Evolutionary conservation across 345 rosid species (phyloP).

Genomic region (Noccaea caerulescens): DNA sequence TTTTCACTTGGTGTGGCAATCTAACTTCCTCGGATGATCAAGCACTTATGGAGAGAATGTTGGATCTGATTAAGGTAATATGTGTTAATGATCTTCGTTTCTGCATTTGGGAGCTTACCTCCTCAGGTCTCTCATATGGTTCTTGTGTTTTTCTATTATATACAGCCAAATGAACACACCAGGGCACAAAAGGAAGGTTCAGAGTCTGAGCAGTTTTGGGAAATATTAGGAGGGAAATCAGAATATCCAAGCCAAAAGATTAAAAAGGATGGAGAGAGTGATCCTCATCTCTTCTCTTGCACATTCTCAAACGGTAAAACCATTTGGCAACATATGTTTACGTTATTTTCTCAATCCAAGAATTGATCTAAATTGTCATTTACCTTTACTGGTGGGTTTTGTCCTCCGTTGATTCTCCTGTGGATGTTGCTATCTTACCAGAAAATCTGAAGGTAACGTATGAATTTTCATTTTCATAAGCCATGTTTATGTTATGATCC

Average conservation of each 20-base stretch:
- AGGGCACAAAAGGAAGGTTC: slow-evolving; percentile 93
- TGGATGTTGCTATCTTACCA: slow-evolving; percentile 45
- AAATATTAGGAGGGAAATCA: slow-evolving; percentile 77
- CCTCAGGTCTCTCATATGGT: slow-evolving; percentile 24
- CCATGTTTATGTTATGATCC: slow-evolving; percentile 20
- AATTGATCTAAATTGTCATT: neutral
- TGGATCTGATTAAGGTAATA: slow-evolving; percentile 92
- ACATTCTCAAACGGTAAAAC: slow-evolving; percentile 50
- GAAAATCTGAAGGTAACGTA: slow-evolving; percentile 73
- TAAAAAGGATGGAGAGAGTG: slow-evolving; percentile 74
- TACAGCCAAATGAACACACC: slow-evolving; percentile 84
- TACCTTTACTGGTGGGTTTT: slow-evolving; percentile 24
- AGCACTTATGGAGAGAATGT: slow-evolving; percentile 89
- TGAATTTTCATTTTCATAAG: slow-evolving; percentile 2
- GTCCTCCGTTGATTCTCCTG: slow-evolving; percentile 13
- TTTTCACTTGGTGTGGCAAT: slow-evolving; percentile 93
- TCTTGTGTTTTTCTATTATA: slow-evolving; percentile 29
- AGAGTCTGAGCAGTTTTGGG: slow-evolving; percentile 95
- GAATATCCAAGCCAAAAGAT: slow-evolving; percentile 84
- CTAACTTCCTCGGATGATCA: slow-evolving; percentile 74
- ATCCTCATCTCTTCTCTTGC: slow-evolving; percentile 95
- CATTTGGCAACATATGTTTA: slow-evolving; percentile 6
- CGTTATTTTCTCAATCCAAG: slow-evolving; percentile 1
- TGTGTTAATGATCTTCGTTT: slow-evolving; percentile 4
- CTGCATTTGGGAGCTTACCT: slow-evolving; percentile 11